Evolutionary conservation across 1,284 basidiomycete species (phyloP), one percentile per base, ranked within the genome.

Genomic region (Sphagnurus paluster): DNA sequence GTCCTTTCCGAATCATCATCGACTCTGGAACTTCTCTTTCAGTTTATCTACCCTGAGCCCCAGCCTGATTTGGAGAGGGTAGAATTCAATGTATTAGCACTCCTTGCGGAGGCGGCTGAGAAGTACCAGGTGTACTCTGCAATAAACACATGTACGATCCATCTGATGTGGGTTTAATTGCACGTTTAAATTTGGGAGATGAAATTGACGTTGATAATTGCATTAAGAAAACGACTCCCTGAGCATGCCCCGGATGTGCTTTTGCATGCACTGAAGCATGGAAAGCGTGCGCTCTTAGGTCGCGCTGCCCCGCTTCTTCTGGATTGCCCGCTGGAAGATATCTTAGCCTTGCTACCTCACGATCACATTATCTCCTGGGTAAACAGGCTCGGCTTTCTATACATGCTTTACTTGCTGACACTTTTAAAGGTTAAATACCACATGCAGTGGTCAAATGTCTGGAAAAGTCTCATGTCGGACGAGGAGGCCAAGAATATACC

Each of bases 61-160:
- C 39, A 34, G 4, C 44, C 52, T 5, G 24, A 25, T 13, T 21
- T 50, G 24, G 20, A 23, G 9, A 36, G 43, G 23, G 16, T 52
- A 5, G 10, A 26, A 8, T 52, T 50, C 36, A 25, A 35, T 41
- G 9, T 55, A 1, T 37, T 62, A 21, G 44, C 46, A 4, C 46
- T 39, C 1, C 41, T 65, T 5, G 58, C 63, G 6, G 63, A 63
- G 35, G 63, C 62, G 1, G 58, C 53, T 4, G 60, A 63, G 53
- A 64, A 64, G 38, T 64, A 64, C 24, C 25, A 55, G 38, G 48
- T 64, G 2, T 63, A 52, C 36, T 49, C 49, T 10, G 60, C 60
- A 8, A 56, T 60, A 46, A 49, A 49, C 5, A 45, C 59, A 3
- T 62, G 59, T 36, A 48, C 36, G n/a, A 13, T 50, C 1, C 42